Evolutionary conservation across 345 rosid species (phyloP).

Genomic region (Psidium friedrichsthalianum): DNA sequence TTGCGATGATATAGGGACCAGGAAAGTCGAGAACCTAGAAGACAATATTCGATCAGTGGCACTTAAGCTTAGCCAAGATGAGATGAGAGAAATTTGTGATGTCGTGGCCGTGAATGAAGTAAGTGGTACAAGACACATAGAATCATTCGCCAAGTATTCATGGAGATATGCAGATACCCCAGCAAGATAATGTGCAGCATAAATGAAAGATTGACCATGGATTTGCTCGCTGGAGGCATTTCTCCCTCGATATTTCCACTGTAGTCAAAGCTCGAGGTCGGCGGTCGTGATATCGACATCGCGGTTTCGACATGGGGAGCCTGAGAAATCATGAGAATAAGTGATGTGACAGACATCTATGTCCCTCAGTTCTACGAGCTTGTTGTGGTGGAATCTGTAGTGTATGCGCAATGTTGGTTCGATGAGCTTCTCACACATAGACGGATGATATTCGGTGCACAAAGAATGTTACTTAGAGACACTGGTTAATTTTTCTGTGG

Average conservation of each 20-base stretch:
- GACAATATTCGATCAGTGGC: slow-evolving; percentile 30
- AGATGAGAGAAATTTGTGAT: slow-evolving; percentile 25
- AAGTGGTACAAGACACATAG: slow-evolving; percentile 12
- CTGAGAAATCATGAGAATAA: neutral
- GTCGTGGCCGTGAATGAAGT: slow-evolving; percentile 29
- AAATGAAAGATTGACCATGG: neutral
- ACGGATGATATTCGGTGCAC: neutral
- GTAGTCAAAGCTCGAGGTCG: neutral
- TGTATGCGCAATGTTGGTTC: neutral
- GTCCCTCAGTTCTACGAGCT: neutral
- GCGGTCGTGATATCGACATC: neutral
- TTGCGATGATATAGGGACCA: slow-evolving; percentile 18
- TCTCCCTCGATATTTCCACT: neutral
- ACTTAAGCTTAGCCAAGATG: slow-evolving; percentile 17
- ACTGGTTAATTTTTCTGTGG: neutral
- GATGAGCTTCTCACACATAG: neutral
- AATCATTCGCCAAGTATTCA: neutral
- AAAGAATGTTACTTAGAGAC: neutral
- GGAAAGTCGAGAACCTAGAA: slow-evolving; percentile 28
- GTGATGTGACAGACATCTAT: neutral
- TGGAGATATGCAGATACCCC: slow-evolving; percentile 33
- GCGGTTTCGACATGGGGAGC: neutral
- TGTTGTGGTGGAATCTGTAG: neutral
- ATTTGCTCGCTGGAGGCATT: neutral
- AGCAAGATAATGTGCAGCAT: neutral